Base-by-base conservation (phyloP, 495 filamentous ascomycete species). In the Podospora anserina region DNA sequence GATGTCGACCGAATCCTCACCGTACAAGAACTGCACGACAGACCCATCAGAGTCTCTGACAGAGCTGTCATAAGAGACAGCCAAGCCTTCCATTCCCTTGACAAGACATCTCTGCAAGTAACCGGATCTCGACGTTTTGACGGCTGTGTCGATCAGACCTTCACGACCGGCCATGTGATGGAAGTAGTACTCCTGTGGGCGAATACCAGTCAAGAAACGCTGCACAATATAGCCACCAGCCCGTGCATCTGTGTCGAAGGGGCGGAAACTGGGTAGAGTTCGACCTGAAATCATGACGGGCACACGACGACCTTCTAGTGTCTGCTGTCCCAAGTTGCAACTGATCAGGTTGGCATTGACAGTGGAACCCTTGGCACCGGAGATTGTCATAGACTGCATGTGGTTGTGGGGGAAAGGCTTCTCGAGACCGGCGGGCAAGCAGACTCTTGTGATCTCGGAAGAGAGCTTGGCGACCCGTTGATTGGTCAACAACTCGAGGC, bases 141-240 rank as follows among this genome's bases (percentile, higher is more conserved):
- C 96, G 66, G 96, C 96, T 55, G 96, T 99, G 86, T 99, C 96
- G 80, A 99, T 98, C 72, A 99, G 83, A 83, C 96, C 96, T 83
- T 99, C 96, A 79, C 96, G 88, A 76, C 96, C 96, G 72, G 94
- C 94, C 96, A 99, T 99, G 76, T 94, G 92, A 87, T 99, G 96
- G 86, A 99, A 99, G 80, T 92, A 99, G 78, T 96, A 98, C 77
- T 98, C 96, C 77, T 99, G 96, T 28, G 96, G 96, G 66, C 94
- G 89, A 67, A 99, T 91, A 65, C 96, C 96, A 18, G 96, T 98
- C 86, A 99, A 92, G 86, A 98, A 99, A 76, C 96, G 93, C 78
- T 96, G 89, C 39, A 90, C 90, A 64, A 99, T 90, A 77, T 97
- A 99, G 32, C 96, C 96, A 70, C 95, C 96, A 39, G 96, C 95